Conservation (phyloP, 2,329 filamentous ascomycete genomes). For the Botryotinia convoluta region DNA sequence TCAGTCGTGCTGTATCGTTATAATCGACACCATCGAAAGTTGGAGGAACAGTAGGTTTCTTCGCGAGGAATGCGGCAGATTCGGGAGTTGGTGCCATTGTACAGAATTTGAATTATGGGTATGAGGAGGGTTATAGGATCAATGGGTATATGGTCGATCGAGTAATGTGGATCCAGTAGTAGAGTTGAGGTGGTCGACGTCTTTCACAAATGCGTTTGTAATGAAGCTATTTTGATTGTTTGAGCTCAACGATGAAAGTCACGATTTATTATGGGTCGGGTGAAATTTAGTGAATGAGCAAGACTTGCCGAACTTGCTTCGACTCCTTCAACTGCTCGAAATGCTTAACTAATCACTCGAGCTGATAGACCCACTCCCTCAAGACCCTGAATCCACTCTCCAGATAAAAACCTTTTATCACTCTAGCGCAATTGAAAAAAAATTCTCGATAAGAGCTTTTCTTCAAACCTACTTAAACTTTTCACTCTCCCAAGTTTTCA, state of each 20-base stretch:
- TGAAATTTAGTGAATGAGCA: background rate
- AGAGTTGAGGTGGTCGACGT: background rate
- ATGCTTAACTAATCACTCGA: background rate
- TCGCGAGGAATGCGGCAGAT: constrained; percentile 75
- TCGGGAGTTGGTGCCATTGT: constrained; percentile 74
- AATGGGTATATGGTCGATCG: constrained; percentile 3
- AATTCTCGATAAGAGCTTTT: constrained; percentile 36
- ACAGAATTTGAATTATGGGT: background rate
- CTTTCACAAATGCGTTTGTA: background rate
- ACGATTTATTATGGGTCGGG: constrained; percentile 19
- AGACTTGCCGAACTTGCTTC: background rate
- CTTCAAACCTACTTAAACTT: constrained; percentile 16
- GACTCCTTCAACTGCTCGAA: background rate
- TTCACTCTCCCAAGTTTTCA: constrained; percentile 25
- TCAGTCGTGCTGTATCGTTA: constrained; percentile 76
- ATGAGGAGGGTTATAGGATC: background rate
- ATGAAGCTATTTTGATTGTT: constrained; percentile 12
- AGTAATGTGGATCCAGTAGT: background rate
- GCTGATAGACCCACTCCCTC: background rate
- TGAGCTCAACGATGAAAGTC: constrained; percentile 17
- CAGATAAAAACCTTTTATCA: constrained; percentile 15
- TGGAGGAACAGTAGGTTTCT: constrained; percentile 77
- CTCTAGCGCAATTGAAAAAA: constrained; percentile 21
- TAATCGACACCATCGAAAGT: constrained; percentile 87
- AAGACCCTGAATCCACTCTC: background rate